Conservation (phyloP, 352 stramenopile genomes). For the Phytopythium chamaehyphon region DNA sequence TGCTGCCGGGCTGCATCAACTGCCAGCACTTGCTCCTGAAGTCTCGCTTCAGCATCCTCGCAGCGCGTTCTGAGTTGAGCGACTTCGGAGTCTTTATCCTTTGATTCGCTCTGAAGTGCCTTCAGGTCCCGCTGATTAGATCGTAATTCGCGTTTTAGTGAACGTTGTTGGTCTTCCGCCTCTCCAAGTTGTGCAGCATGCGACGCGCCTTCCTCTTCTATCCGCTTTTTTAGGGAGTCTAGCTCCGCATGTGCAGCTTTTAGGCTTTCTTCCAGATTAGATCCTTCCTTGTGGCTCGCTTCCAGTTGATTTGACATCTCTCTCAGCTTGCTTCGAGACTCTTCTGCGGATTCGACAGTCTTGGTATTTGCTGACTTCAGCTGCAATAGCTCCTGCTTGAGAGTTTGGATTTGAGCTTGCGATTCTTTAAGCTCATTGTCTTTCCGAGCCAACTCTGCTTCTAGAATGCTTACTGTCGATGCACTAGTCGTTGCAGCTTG, state of each 20-base stretch:
- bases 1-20: conserved; percentile 29
- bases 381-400: conserved; percentile 23
- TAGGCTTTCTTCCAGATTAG: conserved; percentile 12
- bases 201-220: conserved; percentile 24
- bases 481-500: conserved; percentile 18
- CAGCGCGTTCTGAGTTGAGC: conserved; percentile 20
- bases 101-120: conserved; percentile 33
- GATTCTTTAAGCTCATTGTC: conserved; percentile 20
- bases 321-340: not conserved
- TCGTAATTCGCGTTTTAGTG: conserved; percentile 51
- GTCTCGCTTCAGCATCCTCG: conserved; percentile 30
- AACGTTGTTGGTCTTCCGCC: conserved; percentile 43
- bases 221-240: conserved; percentile 10
- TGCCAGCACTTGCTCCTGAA: conserved; percentile 26
- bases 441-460: conserved; percentile 16
- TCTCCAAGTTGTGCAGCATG: conserved; percentile 33
- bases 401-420: conserved; percentile 7
- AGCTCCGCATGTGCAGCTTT: conserved; percentile 16
- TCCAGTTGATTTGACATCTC: not conserved
- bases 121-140: conserved; percentile 65
- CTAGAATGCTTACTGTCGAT: conserved; percentile 16
- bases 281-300: conserved; percentile 12
- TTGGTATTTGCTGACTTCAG: conserved; percentile 6
- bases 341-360: not conserved
- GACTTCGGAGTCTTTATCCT: conserved; percentile 53